phyloP scores from a whole-genome alignment of 352 stramenopile species.

The Phytopythium cucurbitacearum region DNA sequence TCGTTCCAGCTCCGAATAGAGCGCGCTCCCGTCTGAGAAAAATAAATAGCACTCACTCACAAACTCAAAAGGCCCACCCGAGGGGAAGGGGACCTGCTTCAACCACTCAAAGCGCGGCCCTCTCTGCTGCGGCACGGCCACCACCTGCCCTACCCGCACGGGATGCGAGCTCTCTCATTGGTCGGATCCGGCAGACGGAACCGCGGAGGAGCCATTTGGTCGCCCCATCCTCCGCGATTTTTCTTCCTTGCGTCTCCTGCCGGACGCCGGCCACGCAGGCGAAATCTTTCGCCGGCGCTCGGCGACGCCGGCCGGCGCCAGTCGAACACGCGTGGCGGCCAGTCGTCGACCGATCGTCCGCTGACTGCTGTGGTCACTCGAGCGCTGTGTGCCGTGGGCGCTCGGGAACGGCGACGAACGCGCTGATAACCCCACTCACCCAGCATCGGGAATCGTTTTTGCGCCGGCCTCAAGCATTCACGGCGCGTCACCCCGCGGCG shows the following conservation, averaged over 20 bases:
- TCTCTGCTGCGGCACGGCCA: background rate
- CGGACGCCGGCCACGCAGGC: background rate
- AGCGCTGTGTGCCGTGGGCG: too few species aligned
- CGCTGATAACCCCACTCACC: too few species aligned
- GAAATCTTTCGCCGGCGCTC: background rate
- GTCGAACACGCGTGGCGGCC: too few species aligned
- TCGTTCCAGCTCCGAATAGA: background rate
- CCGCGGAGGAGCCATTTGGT: background rate
- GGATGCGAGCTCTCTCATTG: background rate
- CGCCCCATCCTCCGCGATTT: background rate
- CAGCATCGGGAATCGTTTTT: background rate
- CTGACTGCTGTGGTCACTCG: too few species aligned
- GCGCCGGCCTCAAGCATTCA: background rate
- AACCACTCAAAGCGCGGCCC: background rate
- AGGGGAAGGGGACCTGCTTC: background rate
- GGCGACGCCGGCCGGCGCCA: too few species aligned
- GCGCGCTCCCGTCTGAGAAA: background rate
- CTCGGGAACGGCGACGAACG: too few species aligned
- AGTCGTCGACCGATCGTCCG: too few species aligned
- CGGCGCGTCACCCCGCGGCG: background rate
- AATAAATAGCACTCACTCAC: background rate
- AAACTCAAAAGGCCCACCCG: background rate
- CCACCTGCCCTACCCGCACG: background rate
- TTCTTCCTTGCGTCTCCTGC: background rate
- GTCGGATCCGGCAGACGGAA: background rate